These are phyloP conservation scores for Lentinula edodes DNA, from an alignment of 768 basidiomycete species.

Conservation along the genomic window DNA sequence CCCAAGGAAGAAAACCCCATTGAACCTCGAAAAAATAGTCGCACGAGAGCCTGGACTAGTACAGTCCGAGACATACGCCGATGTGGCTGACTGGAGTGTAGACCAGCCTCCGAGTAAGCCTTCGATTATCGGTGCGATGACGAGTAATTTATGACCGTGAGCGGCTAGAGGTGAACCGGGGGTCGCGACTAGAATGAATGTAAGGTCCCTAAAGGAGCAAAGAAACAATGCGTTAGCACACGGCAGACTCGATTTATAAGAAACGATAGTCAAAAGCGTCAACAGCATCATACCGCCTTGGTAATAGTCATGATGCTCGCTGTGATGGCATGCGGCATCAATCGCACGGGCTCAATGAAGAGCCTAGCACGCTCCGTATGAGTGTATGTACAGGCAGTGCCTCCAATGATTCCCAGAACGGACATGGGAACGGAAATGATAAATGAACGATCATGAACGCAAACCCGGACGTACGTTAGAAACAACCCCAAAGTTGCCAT, in stretches of 20 bases:
- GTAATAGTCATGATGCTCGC: not conserved
- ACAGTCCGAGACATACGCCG: slow-evolving; percentile 81
- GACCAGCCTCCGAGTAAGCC: slow-evolving; percentile 83
- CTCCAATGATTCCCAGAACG: too few species aligned
- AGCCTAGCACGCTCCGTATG: not conserved
- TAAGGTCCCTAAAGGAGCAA: slow-evolving; percentile 54
- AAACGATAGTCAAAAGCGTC: not conserved
- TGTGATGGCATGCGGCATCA: not conserved
- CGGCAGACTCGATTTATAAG: not conserved
- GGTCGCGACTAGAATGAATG: slow-evolving; percentile 78
- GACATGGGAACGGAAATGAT: too few species aligned
- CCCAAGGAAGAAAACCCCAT: slow-evolving; percentile 74
- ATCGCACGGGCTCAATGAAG: not conserved
- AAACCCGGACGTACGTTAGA: slow-evolving; percentile 23
- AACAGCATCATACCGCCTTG: not conserved
- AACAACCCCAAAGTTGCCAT: slow-evolving; percentile 58
- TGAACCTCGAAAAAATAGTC: slow-evolving; percentile 66
- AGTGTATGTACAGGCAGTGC: not conserved
- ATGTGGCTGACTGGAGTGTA: slow-evolving; percentile 68
- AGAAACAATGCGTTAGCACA: slow-evolving; percentile 3
- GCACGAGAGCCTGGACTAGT: slow-evolving; percentile 81
- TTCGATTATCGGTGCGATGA: slow-evolving; percentile 78
- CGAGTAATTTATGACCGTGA: slow-evolving; percentile 71
- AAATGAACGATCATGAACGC: too few species aligned
- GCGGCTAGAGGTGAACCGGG: slow-evolving; percentile 53